Evolutionary conservation across 176 grass and related monocot genomes (phyloP).

Genomic region (Otatea glauca): DNA sequence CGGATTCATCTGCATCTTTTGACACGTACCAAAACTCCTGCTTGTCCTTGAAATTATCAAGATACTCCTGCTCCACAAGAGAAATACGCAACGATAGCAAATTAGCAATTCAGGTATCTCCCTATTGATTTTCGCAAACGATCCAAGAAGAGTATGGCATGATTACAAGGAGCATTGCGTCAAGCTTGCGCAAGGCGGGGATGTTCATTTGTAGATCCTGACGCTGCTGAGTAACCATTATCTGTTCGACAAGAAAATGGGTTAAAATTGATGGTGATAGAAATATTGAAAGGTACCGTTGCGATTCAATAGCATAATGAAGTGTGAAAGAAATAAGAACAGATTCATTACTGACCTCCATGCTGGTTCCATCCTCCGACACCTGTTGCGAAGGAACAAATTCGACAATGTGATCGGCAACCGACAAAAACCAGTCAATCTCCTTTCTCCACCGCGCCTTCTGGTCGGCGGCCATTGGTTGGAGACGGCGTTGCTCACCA

Average conservation of each 20-base stretch:
- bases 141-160: background rate
- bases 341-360: conserved; percentile 57
- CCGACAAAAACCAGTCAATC: conserved; percentile 88
- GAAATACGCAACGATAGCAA: background rate
- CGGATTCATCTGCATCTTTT: conserved; percentile 54
- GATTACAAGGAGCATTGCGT: conserved; percentile 82
- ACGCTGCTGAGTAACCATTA: conserved; percentile 88
- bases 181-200: conserved; percentile 82
- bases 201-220: conserved; percentile 86
- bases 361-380: conserved; percentile 60
- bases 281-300: background rate
- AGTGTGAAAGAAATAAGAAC: background rate
- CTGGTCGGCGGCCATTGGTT: conserved; percentile 77
- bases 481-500: conserved; percentile 75
- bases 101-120: conserved; percentile 23
- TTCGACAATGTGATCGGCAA: conserved; percentile 83
- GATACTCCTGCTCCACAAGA: conserved; percentile 56
- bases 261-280: background rate
- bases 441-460: conserved; percentile 77
- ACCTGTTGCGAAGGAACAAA: conserved; percentile 75
- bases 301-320: background rate
- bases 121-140: background rate
- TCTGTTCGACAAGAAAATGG: conserved; percentile 33
- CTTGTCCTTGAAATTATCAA: conserved; percentile 61
- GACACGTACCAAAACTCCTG: conserved; percentile 78